Percentiles rank a stretch among this genome's conserved stretches.
Evolutionary conservation across 148 eudicot species (phyloP).

Genomic region (Arctostaphylos glauca): DNA sequence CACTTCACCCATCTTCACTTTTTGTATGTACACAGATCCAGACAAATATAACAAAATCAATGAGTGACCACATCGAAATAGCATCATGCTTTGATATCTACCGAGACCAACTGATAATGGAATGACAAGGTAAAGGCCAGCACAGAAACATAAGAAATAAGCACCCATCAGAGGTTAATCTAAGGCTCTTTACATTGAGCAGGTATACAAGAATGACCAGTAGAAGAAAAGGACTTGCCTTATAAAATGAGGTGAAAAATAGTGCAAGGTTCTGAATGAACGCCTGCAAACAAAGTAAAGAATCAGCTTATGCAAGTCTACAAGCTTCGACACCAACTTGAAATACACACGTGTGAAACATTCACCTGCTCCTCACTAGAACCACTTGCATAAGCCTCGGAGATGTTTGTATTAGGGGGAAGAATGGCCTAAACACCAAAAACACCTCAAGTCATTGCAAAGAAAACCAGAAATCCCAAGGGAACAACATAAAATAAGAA

Average conservation of each 20-base stretch:
- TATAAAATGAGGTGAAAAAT: conserved; percentile 86
- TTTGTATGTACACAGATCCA: background rate
- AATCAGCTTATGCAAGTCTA: background rate
- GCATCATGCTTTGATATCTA: too few relatives aligned
- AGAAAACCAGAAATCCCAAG: conserved; percentile 11
- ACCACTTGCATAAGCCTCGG: conserved; percentile 85
- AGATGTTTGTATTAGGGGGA: conserved; percentile 62
- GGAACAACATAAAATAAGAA: background rate
- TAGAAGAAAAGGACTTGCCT: conserved; percentile 38
- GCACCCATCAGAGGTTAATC: background rate
- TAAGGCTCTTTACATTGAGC: background rate
- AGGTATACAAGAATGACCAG: conserved; percentile 1
- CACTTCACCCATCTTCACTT: background rate
- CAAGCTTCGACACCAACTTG: background rate
- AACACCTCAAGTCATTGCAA: background rate
- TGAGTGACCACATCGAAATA: background rate
- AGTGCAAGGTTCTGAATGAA: conserved; percentile 95
- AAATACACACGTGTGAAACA: background rate
- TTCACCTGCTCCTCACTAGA: conserved; percentile 85
- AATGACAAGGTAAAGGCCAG: background rate
- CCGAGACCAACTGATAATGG: background rate
- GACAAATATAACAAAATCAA: background rate
- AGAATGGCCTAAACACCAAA: conserved; percentile 54
- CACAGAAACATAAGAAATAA: background rate
- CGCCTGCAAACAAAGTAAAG: conserved; percentile 48